These are phyloP conservation scores for Ophiostoma himal-ulmi DNA, from an alignment of 2,329 filamentous ascomycete species.

Conservation along the genomic window DNA sequence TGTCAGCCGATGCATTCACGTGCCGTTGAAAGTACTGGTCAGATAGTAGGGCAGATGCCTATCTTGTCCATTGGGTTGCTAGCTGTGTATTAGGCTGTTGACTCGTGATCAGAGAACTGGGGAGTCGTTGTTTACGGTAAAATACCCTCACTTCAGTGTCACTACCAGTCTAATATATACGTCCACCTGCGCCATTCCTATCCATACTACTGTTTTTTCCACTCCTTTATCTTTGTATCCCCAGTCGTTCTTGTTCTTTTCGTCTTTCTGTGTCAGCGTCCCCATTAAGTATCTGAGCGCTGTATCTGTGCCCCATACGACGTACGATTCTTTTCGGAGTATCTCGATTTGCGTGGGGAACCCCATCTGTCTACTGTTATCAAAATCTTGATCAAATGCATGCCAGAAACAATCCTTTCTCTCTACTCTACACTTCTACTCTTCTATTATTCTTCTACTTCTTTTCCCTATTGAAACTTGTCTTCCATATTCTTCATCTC, in stretches of 20 bases:
- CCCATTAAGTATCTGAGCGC: not conserved
- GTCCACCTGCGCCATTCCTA: not conserved
- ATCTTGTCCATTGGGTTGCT: not conserved
- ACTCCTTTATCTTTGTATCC: not conserved
- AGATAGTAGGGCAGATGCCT: not conserved
- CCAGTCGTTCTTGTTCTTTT: not conserved
- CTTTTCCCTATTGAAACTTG: not conserved
- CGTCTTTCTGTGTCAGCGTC: not conserved
- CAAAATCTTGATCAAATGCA: not conserved
- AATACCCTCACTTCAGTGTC: too few relatives aligned
- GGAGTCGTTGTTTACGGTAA: too few relatives aligned
- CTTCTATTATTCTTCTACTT: not conserved
- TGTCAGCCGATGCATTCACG: not conserved
- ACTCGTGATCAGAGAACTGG: too few relatives aligned
- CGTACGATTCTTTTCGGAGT: not conserved
- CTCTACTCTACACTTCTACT: not conserved
- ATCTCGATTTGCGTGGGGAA: too few relatives aligned
- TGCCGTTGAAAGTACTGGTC: not conserved
- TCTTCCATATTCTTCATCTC: not conserved
- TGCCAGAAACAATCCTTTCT: not conserved
- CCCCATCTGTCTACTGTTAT: not conserved
- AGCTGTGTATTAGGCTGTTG: not conserved
- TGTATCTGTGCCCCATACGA: not conserved
- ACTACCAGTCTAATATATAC: not conserved
- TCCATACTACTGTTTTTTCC: not conserved